These are phyloP conservation scores for Lunasporangiospora selenospora DNA, from an alignment of 192 early-diverging fungal species.

Conservation along the genomic window DNA sequence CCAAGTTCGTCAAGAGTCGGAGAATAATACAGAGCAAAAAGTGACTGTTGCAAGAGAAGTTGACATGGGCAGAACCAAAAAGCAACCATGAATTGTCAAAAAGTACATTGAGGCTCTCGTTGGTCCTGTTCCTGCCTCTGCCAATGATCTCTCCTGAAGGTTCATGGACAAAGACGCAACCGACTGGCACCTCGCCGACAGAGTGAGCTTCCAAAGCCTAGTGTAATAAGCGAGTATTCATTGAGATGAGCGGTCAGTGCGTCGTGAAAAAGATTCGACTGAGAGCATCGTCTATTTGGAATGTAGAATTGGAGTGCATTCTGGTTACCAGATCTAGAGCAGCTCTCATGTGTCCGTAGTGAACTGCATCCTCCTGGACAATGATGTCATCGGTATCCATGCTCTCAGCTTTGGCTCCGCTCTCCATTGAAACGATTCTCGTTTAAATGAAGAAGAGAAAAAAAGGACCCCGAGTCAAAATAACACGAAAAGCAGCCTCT, in stretches of 20 bases:
- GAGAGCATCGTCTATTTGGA: background rate
- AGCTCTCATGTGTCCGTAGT: constrained; percentile 43
- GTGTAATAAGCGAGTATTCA: constrained; percentile 7
- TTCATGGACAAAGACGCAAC: constrained; percentile 88
- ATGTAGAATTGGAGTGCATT: background rate
- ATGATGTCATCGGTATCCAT: background rate
- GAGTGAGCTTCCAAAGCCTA: constrained; percentile 86
- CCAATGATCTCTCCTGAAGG: constrained; percentile 68
- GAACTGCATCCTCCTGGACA: constrained; percentile 17
- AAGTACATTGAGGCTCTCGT: constrained; percentile 88
- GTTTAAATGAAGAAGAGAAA: too few relatives aligned
- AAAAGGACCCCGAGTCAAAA: too few relatives aligned
- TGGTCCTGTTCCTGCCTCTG: constrained; percentile 87
- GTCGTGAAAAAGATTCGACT: background rate
- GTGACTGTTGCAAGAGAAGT: too few relatives aligned
- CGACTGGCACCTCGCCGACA: constrained; percentile 91
- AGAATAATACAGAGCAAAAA: too few relatives aligned
- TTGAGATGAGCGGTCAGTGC: background rate
- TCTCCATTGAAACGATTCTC: background rate
- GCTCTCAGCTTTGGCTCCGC: background rate
- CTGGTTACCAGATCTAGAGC: constrained; percentile 42
- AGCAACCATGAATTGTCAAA: too few relatives aligned
- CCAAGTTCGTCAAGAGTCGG: too few relatives aligned
- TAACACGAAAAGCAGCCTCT: too few relatives aligned
- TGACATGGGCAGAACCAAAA: too few relatives aligned